Evolutionary conservation across 2,329 filamentous ascomycete species (phyloP).

Genomic region (Cladobotryum protrusum): DNA sequence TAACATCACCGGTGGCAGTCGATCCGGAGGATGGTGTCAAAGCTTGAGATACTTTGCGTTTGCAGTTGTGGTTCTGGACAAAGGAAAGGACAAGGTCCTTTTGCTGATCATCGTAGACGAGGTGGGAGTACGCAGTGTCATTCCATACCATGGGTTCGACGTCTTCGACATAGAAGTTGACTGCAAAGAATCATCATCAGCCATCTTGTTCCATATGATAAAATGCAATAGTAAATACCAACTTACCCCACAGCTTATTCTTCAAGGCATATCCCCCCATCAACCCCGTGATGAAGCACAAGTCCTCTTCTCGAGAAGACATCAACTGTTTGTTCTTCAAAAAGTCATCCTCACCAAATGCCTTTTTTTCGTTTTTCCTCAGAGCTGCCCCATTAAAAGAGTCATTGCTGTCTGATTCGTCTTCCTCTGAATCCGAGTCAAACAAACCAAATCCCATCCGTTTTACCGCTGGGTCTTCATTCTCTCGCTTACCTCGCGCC

Average conservation of each 20-base stretch:
- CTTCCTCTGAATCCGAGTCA: neutral
- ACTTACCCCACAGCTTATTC: constrained; percentile 40
- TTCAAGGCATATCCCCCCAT: constrained; percentile 40
- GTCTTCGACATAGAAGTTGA: constrained; percentile 35
- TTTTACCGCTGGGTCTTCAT: constrained; percentile 23
- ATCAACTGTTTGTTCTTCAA: constrained; percentile 34
- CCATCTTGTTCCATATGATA: neutral
- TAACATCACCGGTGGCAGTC: neutral
- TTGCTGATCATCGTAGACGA: constrained; percentile 41
- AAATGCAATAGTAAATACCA: neutral
- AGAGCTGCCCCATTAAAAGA: constrained; percentile 5
- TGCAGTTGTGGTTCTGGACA: constrained; percentile 36
- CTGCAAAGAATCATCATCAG: constrained; percentile 7
- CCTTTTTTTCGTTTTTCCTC: constrained; percentile 15
- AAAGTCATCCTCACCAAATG: constrained; percentile 29
- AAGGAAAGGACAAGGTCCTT: constrained; percentile 43
- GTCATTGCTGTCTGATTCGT: neutral
- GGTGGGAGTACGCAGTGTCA: constrained; percentile 37
- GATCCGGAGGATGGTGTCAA: constrained; percentile 6
- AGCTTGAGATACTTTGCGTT: constrained; percentile 6
- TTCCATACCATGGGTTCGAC: constrained; percentile 39
- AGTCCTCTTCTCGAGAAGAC: constrained; percentile 30
- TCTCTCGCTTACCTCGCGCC: constrained; percentile 30
- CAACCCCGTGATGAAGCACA: constrained; percentile 36
- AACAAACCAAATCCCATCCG: constrained; percentile 1